Percentiles rank a stretch among this genome's conserved stretches.
phyloP scores from a whole-genome alignment of 169 alveolate genomes.

The Miamiensis avidus region DNA sequence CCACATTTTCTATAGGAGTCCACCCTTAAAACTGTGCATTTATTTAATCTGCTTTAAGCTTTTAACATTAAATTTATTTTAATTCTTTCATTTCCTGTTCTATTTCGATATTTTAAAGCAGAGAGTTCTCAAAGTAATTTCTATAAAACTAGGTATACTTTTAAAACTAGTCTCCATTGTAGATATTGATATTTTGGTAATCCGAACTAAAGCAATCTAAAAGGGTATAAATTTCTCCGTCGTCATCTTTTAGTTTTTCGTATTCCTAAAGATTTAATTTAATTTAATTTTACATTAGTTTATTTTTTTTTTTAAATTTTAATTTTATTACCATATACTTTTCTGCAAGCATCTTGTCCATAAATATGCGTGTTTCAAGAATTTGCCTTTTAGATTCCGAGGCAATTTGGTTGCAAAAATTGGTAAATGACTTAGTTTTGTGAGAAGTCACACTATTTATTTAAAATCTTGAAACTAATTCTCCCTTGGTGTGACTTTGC shows the following conservation, averaged over 20 bases:
- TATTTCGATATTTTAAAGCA: not conserved
- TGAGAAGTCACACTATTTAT: not conserved
- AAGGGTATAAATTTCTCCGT: not conserved
- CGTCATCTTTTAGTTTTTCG: not conserved
- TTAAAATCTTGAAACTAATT: not conserved
- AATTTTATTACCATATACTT: not conserved
- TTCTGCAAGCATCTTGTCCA: not conserved
- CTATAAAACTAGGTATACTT: too few relatives aligned
- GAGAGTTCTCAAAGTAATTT: too few relatives aligned
- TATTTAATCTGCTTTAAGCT: not conserved
- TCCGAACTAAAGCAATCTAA: not conserved
- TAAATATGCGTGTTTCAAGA: not conserved
- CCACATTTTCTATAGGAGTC: not conserved
- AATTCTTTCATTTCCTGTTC: not conserved
- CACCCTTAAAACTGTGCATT: not conserved
- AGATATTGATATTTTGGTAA: not conserved
- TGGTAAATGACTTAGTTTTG: not conserved
- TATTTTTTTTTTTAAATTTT: too few relatives aligned
- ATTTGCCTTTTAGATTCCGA: not conserved
- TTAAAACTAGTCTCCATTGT: not conserved
- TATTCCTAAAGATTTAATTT: too few relatives aligned
- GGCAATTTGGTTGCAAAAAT: not conserved
- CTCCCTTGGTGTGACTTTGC: not conserved
- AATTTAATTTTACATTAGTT: too few relatives aligned
- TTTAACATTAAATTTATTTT: too few relatives aligned